phyloP scores from a whole-genome alignment of 176 grass and related monocot species.

The Tillandsia leiboldiana region DNA sequence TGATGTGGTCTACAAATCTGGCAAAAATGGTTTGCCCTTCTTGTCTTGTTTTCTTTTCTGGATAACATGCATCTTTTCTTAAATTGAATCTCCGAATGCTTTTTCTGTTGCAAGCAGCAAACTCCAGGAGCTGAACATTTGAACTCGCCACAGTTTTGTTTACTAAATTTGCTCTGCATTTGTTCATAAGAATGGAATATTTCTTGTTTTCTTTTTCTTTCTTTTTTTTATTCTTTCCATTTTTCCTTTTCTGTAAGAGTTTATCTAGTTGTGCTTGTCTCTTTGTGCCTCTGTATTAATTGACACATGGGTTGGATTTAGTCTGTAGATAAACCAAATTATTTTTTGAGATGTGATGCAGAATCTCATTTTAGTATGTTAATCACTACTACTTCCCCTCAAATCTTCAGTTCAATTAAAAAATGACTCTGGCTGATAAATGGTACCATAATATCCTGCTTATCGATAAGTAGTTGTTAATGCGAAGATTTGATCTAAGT shows the following conservation, averaged over 20 bases:
- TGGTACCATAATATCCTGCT: no score
- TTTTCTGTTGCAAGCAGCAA: background rate
- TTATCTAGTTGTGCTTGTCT: no score
- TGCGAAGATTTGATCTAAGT: background rate
- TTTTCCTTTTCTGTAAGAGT: background rate
- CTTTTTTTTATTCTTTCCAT: background rate
- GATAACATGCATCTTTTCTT: background rate
- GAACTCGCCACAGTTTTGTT: background rate
- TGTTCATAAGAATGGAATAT: background rate
- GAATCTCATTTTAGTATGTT: no score
- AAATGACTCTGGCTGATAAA: no score
- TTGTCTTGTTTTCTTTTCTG: background rate
- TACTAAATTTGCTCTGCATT: background rate
- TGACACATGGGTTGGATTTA: no score
- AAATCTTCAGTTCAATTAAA: no score
- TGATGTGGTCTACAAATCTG: slow-evolving; percentile 59
- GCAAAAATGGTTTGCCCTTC: slow-evolving; percentile 68
- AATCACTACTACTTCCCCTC: no score
- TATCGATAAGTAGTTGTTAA: background rate
- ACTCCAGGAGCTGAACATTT: background rate
- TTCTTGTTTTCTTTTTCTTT: no score
- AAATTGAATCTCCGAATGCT: background rate
- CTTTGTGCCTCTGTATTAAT: no score
- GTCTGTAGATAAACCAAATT: no score
- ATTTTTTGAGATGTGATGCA: no score